phyloP scores from a whole-genome alignment of 495 filamentous ascomycete genomes.

The Talaromyces thailandensis region DNA sequence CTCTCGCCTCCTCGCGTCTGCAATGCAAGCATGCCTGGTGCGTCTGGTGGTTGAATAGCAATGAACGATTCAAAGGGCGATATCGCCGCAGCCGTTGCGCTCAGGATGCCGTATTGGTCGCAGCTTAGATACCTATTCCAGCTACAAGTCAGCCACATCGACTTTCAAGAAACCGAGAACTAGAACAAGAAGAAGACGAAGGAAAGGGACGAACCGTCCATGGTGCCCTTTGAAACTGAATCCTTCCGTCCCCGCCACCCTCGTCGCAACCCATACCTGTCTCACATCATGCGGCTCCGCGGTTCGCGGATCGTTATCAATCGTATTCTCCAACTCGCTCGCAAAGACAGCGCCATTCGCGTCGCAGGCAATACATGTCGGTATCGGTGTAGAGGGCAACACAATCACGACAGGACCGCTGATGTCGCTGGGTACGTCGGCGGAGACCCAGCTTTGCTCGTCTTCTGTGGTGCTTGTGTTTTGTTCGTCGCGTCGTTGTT shows the following conservation, averaged over 20 bases:
- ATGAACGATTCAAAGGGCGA: conserved; percentile 72
- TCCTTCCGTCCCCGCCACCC: conserved; percentile 69
- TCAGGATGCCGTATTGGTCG: conserved; percentile 73
- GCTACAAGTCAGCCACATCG: not conserved
- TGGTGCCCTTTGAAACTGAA: conserved; percentile 82
- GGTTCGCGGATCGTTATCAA: conserved; percentile 65
- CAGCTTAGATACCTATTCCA: conserved; percentile 58
- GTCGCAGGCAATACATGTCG: conserved; percentile 74
- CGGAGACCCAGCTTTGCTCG: conserved; percentile 85
- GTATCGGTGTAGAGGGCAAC: conserved; percentile 52
- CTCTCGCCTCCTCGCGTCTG: conserved; percentile 47
- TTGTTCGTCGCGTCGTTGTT: conserved; percentile 20
- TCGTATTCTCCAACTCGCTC: conserved; percentile 68
- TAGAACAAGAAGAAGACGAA: no score
- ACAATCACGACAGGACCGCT: conserved; percentile 78
- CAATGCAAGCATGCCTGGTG: conserved; percentile 57
- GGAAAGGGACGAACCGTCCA: conserved; percentile 52
- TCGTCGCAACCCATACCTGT: conserved; percentile 90
- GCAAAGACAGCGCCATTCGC: conserved; percentile 76
- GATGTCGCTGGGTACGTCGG: conserved; percentile 66
- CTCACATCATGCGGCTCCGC: conserved; percentile 91
- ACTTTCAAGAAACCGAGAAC: no score
- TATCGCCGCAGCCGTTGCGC: conserved; percentile 71
- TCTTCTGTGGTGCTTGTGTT: conserved; percentile 37
- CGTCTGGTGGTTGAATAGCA: conserved; percentile 54